Evolutionary conservation across 164 flowering plant genomes (phyloP), one percentile per base, ranked within the genome.

Genomic region (Kingdonia uniflora): DNA sequence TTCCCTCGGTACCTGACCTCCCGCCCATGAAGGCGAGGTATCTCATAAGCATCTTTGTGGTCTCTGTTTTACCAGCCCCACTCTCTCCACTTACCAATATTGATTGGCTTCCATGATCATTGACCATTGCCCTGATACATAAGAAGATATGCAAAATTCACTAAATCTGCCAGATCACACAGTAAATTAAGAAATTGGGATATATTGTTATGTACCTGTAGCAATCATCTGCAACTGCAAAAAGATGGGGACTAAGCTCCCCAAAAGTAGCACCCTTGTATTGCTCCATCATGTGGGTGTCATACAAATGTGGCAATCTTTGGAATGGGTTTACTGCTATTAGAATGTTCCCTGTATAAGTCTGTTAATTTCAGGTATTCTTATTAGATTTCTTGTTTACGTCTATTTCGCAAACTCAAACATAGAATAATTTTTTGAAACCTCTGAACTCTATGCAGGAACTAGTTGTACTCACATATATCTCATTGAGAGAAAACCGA

Each of bases 11-110:
- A 11, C 70, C 77, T 1, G 95, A 77, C 60, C 86, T 71, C 13
- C 95, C 95, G 14, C 95, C 95, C 91, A 87, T 81, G 71, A 75
- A 87, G n/a, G 95, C 95, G 14, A 87, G 87, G 52, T 87, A 87
- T 49, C 89, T 74, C 95, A 86, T 86, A 20, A 86, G 75, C 88
- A 86, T 81, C 68, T 86, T 86, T 49, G 95, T 86, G 23, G 86
- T 86, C 71, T 86, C 91, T 24, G 95, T 86, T 67, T 86, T 86
- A 57, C 95, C 95, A 53, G 95, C 95, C 26, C 95, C 95, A 71
- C 91, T 86, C 66, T 83, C 91, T 56, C 90, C 90, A 72, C 90
- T 85, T 24, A 86, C 91, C 72, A 86, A 56, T 38, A 85, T 83
- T 41, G 95, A 83, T 63, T 86, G 87, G 66, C 80, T 83, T 51